phyloP scores from a whole-genome alignment of 148 eudicot species.

The Camellia granthamiana region DNA sequence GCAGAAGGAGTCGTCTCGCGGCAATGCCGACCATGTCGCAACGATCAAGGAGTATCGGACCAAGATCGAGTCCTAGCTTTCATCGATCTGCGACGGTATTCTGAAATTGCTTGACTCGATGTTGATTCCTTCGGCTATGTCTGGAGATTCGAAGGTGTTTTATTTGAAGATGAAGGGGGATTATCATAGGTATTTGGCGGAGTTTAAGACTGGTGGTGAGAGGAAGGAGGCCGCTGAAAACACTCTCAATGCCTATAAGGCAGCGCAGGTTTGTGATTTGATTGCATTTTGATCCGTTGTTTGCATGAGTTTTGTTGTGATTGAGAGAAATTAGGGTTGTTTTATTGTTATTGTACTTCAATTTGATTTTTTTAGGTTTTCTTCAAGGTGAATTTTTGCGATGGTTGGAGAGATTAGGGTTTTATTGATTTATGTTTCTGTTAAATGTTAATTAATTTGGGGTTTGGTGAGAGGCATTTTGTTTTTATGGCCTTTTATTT shows the following conservation, averaged over 20 bases:
- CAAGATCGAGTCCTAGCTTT: slow-evolving; percentile 24
- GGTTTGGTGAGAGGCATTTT: background rate
- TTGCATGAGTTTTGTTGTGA: no score
- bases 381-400: no score
- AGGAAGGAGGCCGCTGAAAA: slow-evolving; percentile 26
- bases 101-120: slow-evolving; percentile 17
- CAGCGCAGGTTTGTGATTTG: background rate
- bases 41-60: slow-evolving; percentile 15
- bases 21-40: slow-evolving; percentile 20
- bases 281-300: no score
- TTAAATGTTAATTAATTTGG: background rate
- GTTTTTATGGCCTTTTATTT: background rate
- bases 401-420: no score
- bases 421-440: no score
- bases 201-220: slow-evolving; percentile 17
- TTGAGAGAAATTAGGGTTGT: no score
- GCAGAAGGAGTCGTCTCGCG: slow-evolving; percentile 26
- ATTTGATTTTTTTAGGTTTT: no score
- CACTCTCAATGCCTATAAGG: slow-evolving; percentile 21
- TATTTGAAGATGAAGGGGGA: slow-evolving; percentile 32
- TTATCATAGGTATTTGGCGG: slow-evolving; percentile 24
- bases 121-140: slow-evolving; percentile 12
- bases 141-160: slow-evolving; percentile 22
- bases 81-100: slow-evolving; percentile 22
- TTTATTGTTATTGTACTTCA: no score